Base-by-base conservation (phyloP, 1,139 yeast genomes). In the Yamadazyma jaroonii region DNA sequence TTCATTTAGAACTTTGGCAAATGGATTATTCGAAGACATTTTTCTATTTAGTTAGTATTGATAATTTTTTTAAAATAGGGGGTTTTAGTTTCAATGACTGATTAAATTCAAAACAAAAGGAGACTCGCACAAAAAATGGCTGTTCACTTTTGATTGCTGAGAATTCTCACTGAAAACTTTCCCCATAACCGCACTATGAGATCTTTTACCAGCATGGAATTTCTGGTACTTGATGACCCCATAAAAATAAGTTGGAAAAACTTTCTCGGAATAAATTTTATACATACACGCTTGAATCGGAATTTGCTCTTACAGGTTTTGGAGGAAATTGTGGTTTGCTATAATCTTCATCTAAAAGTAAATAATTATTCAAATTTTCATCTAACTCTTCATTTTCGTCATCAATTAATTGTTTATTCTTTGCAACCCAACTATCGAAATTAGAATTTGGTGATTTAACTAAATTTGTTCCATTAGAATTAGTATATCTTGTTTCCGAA, bases 21-120 rank as follows among this genome's bases (percentile, higher is more conserved):
- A 79, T 11, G 84, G 83, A 49, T 78, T 78, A 47, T 77, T 77
- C 13, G 79, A 69, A 37, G 72, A 64, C 75, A 70, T 70, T 30
- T 34, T 34, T 49, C 58, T 64, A 68, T 59, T 29, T 12, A 38
- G 46, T 42, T 37, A 64, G 71, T 63, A 60, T 25, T 17, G 20
- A 17, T 17, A 17, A 17, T 4, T 17, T 17, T 17, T 17, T n/a
- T n/a, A n/a, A n/a, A n/a, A 17, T 17, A 17, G 20, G 20, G 20
- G 6, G 20, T 17, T 17, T 17, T 6, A 17, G 6, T 4, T 17
- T 17, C 6, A 17, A 17, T 24, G n/a, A n/a, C 25, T 26, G 29
- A n/a, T 26, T 7, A 13, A n/a, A n/a, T 26, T 9, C 13, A 12
- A 12, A 13, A 26, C 22, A 28, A 28, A 9, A 8, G 12, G 22